Conservation (phyloP, 495 filamentous ascomycete genomes). For the Aspergillus cavernicola region DNA sequence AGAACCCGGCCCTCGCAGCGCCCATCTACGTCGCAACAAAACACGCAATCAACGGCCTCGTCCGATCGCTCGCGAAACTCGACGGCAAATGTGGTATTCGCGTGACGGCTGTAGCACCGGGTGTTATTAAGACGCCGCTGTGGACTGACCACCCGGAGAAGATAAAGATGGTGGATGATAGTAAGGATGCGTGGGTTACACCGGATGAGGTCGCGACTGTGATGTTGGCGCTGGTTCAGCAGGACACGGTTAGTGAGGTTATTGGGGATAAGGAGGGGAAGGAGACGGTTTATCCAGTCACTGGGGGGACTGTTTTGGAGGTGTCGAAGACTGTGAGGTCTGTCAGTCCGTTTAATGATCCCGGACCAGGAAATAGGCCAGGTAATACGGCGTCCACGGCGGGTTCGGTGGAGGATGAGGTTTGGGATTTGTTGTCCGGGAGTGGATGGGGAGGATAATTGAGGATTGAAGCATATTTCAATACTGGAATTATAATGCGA, state of each 20-base stretch:
- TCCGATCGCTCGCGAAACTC: slow-evolving; percentile 50
- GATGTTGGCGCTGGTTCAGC: slow-evolving; percentile 59
- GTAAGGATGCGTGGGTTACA: slow-evolving; percentile 55
- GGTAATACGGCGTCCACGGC: slow-evolving; percentile 46
- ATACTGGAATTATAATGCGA: no score
- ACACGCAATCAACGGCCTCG: slow-evolving; percentile 59
- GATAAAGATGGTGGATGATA: slow-evolving; percentile 48
- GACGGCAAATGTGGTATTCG: slow-evolving; percentile 52
- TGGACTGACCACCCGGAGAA: slow-evolving; percentile 71
- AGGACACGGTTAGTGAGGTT: slow-evolving; percentile 40
- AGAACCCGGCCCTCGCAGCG: slow-evolving; percentile 41
- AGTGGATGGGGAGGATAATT: slow-evolving; percentile 37
- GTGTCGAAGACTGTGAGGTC: slow-evolving; percentile 52
- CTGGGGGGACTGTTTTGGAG: slow-evolving; percentile 56
- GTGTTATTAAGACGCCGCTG: slow-evolving; percentile 62
- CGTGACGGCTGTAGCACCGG: slow-evolving; percentile 64
- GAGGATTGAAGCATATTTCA: no score
- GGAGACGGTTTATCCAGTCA: slow-evolving; percentile 27
- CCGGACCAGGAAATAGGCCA: slow-evolving; percentile 47
- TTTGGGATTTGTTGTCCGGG: slow-evolving; percentile 40
- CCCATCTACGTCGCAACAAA: slow-evolving; percentile 63
- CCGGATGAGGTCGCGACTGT: slow-evolving; percentile 62
- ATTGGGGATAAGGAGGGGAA: slow-evolving; percentile 37
- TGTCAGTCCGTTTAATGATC: slow-evolving; percentile 54
- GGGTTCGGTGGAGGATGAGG: slow-evolving; percentile 36